Evolutionary conservation across 225 moss, liverwort and hornwort species (phyloP).

Genomic region (Straminergon stramineum): DNA sequence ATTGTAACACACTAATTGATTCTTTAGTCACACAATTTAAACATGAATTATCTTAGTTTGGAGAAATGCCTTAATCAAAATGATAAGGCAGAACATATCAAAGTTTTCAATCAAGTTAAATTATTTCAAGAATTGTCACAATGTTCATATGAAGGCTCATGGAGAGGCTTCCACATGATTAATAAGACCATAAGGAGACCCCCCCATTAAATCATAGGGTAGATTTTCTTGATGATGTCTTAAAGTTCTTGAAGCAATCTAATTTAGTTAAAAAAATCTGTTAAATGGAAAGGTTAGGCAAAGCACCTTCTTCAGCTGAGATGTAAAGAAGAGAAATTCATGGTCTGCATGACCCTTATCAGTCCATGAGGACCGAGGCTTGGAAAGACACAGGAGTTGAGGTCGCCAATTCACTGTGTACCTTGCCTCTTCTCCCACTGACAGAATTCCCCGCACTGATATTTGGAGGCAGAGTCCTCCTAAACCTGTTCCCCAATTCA

Average conservation of each 20-base stretch:
- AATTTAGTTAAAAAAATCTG: neutral
- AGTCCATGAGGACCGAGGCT: conserved; percentile 55
- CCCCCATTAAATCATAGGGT: neutral
- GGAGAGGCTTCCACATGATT: neutral
- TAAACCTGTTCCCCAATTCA: conserved; percentile 95
- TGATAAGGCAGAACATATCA: neutral
- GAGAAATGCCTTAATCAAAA: neutral
- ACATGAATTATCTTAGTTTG: neutral
- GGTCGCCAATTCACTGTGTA: conserved; percentile 98
- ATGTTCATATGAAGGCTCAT: neutral
- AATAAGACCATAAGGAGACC: neutral
- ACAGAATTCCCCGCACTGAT: conserved; percentile 67
- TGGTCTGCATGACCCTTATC: conserved; percentile 42
- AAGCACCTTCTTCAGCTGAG: conserved; percentile 84
- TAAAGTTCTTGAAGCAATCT: neutral
- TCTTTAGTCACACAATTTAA: too few species aligned
- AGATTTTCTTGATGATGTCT: neutral
- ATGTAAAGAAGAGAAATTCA: conserved; percentile 70
- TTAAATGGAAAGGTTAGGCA: neutral
- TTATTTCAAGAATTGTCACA: neutral
- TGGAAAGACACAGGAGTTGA: conserved; percentile 76
- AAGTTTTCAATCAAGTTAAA: neutral
- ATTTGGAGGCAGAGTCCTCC: conserved; percentile 87
- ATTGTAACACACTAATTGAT: neutral
- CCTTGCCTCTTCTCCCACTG: conserved; percentile 77